phyloP scores from a whole-genome alignment of 805 yeast genomes.

The Teunomyces tritomae region DNA sequence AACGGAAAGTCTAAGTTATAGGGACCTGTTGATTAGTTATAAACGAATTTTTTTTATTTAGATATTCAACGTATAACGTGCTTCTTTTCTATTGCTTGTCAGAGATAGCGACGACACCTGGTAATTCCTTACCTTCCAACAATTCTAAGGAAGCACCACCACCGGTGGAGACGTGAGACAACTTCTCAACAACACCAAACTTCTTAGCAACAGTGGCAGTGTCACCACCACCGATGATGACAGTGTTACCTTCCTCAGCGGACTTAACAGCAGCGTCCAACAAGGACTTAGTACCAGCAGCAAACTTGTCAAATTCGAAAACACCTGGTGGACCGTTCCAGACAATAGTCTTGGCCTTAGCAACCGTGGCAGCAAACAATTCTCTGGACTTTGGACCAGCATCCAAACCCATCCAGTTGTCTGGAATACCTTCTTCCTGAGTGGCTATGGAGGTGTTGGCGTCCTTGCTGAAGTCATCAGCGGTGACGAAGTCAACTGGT shows the following conservation, averaged over 20 bases:
- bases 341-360: conserved; percentile 93
- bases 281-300: conserved; percentile 87
- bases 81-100: conserved; percentile 44
- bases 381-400: conserved; percentile 86
- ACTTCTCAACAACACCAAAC: conserved; percentile 93
- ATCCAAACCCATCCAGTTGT: conserved; percentile 93
- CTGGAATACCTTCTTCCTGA: conserved; percentile 90
- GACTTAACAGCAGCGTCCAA: conserved; percentile 86
- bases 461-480: conserved; percentile 89
- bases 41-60: not conserved
- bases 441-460: conserved; percentile 85
- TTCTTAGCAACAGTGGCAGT: conserved; percentile 99
- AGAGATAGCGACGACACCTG: conserved; percentile 94
- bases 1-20: conserved; percentile 40
- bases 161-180: conserved; percentile 98
- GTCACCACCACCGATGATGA: conserved; percentile 99
- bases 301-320: conserved; percentile 91
- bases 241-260: conserved; percentile 85
- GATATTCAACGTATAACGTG: not conserved
- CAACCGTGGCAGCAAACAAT: conserved; percentile 78
- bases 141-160: conserved; percentile 99
- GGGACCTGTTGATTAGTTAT: not conserved
- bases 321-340: conserved; percentile 99
- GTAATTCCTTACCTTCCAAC: conserved; percentile 97
- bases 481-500: conserved; percentile 95